Percentiles rank a stretch among this genome's conserved stretches.
phyloP scores from a whole-genome alignment of 345 rosid species.

The Noccaea caerulescens region DNA sequence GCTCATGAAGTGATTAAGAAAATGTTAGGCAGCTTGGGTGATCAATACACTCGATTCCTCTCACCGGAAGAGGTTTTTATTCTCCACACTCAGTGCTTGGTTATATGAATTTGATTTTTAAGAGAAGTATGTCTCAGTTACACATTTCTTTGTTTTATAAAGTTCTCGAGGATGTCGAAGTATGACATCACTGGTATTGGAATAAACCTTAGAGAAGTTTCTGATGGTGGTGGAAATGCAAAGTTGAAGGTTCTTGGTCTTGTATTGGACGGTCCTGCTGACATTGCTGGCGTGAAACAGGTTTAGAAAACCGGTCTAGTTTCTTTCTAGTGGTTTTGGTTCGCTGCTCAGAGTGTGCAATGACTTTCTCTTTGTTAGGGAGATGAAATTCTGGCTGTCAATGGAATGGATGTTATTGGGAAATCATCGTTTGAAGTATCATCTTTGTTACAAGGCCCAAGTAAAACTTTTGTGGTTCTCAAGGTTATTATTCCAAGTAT shows the following conservation, averaged over 20 bases:
- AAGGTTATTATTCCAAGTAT: constrained; percentile 54
- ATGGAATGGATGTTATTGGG: constrained; percentile 79
- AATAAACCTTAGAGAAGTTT: constrained; percentile 87
- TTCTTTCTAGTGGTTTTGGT: background rate
- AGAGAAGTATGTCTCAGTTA: background rate
- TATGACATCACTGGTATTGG: constrained; percentile 95
- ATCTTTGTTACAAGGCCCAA: constrained; percentile 93
- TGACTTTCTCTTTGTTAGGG: constrained; percentile 54
- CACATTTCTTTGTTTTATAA: constrained; percentile 47
- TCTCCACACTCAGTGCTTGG: background rate
- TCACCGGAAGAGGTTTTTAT: constrained; percentile 77
- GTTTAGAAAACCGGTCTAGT: constrained; percentile 41
- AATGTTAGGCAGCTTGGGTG: constrained; percentile 85
- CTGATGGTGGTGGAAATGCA: constrained; percentile 63
- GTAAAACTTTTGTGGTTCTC: constrained; percentile 78
- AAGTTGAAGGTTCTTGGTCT: constrained; percentile 83
- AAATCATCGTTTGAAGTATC: constrained; percentile 94
- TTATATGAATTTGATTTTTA: constrained; percentile 26
- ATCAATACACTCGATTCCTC: constrained; percentile 87
- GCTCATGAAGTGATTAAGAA: constrained; percentile 79
- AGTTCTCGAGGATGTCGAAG: constrained; percentile 97
- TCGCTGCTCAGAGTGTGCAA: background rate
- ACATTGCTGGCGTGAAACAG: constrained; percentile 85
- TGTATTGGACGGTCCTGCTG: constrained; percentile 88
- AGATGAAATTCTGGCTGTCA: constrained; percentile 80